Evolutionary conservation across 208 protist genomes (phyloP), one percentile per base, ranked within the genome.

Genomic region (Angomonas ambiguus): DNA sequence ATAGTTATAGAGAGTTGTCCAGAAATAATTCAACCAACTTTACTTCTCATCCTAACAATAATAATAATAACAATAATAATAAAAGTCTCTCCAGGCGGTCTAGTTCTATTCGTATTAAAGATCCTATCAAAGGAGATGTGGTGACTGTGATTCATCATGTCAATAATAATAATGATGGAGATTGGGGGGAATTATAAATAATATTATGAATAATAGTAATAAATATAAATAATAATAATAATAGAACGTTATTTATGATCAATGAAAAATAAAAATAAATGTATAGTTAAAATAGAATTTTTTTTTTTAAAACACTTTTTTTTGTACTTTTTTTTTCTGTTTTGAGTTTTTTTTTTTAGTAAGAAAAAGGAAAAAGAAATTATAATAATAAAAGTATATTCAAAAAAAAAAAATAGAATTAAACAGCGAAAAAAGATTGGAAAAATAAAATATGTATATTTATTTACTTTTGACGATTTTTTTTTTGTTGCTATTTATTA

Each of bases 291-390:
- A 62, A 24, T 27, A 62, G 32, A 24, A 53, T 27, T 49, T 65
- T 65, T 53, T 42, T 53, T n/a, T 65, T n/a, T n/a, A n/a, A n/a
- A 42, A 48, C 31, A 2, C 18, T 62, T n/a, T 8, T 62, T 42
- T 33, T 62, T 62, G 30, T 62, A 18, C 45, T 62, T 64, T 67
- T 16, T 0, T 72, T 27, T 62, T 24, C 30, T 65, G 60, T 53
- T 41, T 48, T 59, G 6, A 22, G 30, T 33, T 11, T 59, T 31
- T 59, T 33, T 59, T 33, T 59, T 59, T 6, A 27, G n/a, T 5
- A 34, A 33, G n/a, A 59, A 32, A 32, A 59, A 8, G 4, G n/a
- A 33, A 33, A 33, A 59, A 2, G 53, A 33, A 32, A 33, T 33
- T 5, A 33, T 5, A 33, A 8, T 38, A 59, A 33, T 8, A 59